Evolutionary conservation across 2,329 filamentous ascomycete species (phyloP).

Genomic region (Colletotrichum kahawae): DNA sequence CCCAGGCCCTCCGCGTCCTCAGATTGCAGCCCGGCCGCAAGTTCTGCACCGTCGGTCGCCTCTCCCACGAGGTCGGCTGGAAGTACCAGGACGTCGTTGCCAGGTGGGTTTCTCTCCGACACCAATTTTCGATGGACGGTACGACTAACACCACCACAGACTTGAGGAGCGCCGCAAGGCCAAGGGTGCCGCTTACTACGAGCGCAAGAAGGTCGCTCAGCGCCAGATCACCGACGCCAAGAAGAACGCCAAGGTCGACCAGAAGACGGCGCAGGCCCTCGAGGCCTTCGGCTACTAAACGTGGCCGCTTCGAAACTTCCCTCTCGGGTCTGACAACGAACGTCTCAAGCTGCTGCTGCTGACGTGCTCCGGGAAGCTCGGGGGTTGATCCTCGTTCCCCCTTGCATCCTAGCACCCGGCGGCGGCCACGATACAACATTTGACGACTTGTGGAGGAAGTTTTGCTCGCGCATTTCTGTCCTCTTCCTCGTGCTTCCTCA

Average conservation of each 20-base stretch:
- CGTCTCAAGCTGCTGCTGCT: background rate
- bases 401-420: conserved; percentile 7
- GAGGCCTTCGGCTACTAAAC: conserved; percentile 88
- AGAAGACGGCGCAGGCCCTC: conserved; percentile 87
- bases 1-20: conserved; percentile 95
- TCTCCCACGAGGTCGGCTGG: conserved; percentile 99
- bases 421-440: background rate
- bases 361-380: background rate
- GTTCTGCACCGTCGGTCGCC: conserved; percentile 98
- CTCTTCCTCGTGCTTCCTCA: conserved; percentile 55
- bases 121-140: background rate
- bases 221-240: conserved; percentile 91
- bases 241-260: conserved; percentile 87
- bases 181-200: conserved; percentile 99
- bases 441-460: conserved; percentile 8
- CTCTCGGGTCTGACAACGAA: background rate
- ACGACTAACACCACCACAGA: conserved; percentile 52
- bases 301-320: conserved; percentile 17
- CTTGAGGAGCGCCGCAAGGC: conserved; percentile 99
- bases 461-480: conserved; percentile 33
- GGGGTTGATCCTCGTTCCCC: conserved; percentile 20
- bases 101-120: conserved; percentile 71
- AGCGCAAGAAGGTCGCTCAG: conserved; percentile 97
- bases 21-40: conserved; percentile 98
- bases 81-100: conserved; percentile 99